These are phyloP conservation scores for Cudoniella acicularis DNA, from an alignment of 495 filamentous ascomycete species.

Conservation along the genomic window DNA sequence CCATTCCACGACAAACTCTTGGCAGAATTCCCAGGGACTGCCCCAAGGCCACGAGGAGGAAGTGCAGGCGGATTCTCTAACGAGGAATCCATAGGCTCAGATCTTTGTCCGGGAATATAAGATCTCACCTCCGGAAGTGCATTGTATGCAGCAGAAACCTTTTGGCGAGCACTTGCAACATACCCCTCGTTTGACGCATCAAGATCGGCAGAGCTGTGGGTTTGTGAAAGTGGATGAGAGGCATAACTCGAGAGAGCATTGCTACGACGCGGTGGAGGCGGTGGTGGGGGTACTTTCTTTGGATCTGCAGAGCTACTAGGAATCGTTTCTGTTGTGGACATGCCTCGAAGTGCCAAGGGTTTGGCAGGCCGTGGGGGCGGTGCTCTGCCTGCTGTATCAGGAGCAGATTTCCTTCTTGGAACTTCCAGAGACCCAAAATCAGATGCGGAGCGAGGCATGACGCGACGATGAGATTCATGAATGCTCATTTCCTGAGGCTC, in stretches of 20 bases:
- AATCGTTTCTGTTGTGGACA: conserved; percentile 19
- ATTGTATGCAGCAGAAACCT: conserved; percentile 45
- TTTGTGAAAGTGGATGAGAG: conserved; percentile 29
- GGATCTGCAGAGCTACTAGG: conserved; percentile 5
- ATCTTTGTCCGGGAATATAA: conserved; percentile 21
- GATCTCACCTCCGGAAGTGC: conserved; percentile 36
- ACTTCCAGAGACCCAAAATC: conserved; percentile 21
- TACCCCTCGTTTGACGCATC: conserved; percentile 26
- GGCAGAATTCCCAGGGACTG: conserved; percentile 10
- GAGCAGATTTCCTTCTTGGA: conserved; percentile 15
- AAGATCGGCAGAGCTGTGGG: conserved; percentile 17
- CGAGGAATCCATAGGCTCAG: conserved; percentile 6
- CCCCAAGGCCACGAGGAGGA: conserved; percentile 30
- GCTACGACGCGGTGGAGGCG: conserved; percentile 12
- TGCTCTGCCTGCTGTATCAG: conserved; percentile 28
- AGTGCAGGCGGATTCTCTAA: conserved; percentile 29
- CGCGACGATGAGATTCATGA: conserved; percentile 35
- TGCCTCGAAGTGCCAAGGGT: conserved; percentile 57
- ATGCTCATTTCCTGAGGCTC: conserved; percentile 24
- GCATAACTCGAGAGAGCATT: background rate
- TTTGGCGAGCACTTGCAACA: conserved; percentile 30
- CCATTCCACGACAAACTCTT: conserved; percentile 7
- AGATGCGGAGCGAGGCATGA: conserved; percentile 31
- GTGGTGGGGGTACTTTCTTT: conserved; percentile 11
- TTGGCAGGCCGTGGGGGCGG: conserved; percentile 65